Conservation (phyloP, 2,329 filamentous ascomycete genomes). For the Fusarium nematophilum region DNA sequence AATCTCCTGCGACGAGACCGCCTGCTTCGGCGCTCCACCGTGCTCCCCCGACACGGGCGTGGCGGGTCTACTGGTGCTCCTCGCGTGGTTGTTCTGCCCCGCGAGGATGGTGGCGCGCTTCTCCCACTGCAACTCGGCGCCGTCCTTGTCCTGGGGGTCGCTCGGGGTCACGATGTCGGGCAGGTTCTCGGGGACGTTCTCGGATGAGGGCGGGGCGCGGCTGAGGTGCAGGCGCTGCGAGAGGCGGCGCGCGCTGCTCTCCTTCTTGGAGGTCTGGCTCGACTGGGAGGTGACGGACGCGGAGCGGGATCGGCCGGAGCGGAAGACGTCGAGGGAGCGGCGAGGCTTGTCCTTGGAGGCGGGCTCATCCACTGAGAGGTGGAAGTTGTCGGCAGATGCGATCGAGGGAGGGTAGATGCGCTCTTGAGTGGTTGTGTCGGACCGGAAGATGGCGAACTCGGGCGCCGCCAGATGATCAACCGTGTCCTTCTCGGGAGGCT, state of each 20-base stretch:
- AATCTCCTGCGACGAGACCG: constrained; percentile 61
- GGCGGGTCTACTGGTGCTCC: constrained; percentile 52
- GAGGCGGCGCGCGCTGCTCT: constrained; percentile 59
- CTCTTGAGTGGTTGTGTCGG: constrained; percentile 84
- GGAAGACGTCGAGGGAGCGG: constrained; percentile 60
- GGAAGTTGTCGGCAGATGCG: constrained; percentile 45
- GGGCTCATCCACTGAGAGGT: constrained; percentile 47
- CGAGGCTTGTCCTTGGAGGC: constrained; percentile 46
- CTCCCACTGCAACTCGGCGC: constrained; percentile 84
- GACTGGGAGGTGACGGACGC: constrained; percentile 58
- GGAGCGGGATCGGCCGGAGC: constrained; percentile 60
- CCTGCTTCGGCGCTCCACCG: constrained; percentile 43
- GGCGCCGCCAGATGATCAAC: constrained; percentile 58
- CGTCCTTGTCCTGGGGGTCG: constrained; percentile 58
- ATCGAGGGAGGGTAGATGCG: constrained; percentile 75
- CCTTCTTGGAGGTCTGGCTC: constrained; percentile 51
- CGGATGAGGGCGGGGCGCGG: constrained; percentile 69
- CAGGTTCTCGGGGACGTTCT: constrained; percentile 82
- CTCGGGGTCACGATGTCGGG: constrained; percentile 73
- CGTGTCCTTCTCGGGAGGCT: constrained; percentile 52
- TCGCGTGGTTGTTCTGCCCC: constrained; percentile 65
- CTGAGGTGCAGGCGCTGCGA: constrained; percentile 78
- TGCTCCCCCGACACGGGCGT: constrained; percentile 49
- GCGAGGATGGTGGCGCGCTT: constrained; percentile 91
- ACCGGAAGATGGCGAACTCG: constrained; percentile 85